phyloP scores from a whole-genome alignment of 2,329 filamentous ascomycete genomes.

The Fusarium marasasianum region DNA sequence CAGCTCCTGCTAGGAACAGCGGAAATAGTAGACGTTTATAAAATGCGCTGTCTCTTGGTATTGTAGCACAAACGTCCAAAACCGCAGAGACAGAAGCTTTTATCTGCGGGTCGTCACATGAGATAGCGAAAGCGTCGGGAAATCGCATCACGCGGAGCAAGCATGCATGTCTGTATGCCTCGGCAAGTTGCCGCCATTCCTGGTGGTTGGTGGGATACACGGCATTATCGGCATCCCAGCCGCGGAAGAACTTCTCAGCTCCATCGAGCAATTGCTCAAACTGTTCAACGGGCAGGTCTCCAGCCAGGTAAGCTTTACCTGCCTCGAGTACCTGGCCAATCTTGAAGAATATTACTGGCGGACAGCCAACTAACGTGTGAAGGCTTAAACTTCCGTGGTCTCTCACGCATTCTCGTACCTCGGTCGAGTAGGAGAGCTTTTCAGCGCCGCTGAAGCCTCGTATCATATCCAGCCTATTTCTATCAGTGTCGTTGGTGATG shows the following conservation, averaged over 20 bases:
- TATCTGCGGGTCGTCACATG: constrained; percentile 37
- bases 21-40: constrained; percentile 44
- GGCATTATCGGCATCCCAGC: constrained; percentile 36
- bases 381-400: constrained; percentile 37
- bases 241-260: constrained; percentile 40
- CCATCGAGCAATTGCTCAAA: constrained; percentile 29
- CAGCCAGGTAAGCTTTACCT: constrained; percentile 27
- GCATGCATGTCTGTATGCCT: constrained; percentile 45
- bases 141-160: constrained; percentile 42
- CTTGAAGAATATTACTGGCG: constrained; percentile 36
- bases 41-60: constrained; percentile 36
- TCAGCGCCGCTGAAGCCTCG: constrained; percentile 45
- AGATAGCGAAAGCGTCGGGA: constrained; percentile 38
- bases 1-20: constrained; percentile 41
- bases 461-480: constrained; percentile 41
- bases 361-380: constrained; percentile 43
- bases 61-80: constrained; percentile 37
- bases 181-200: constrained; percentile 43
- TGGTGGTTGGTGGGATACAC: constrained; percentile 40
- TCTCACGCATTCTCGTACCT: constrained; percentile 38
- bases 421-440: constrained; percentile 41
- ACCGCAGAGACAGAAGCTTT: constrained; percentile 38
- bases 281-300: not conserved
- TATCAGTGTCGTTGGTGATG: not conserved
- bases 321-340: constrained; percentile 40